Evolutionary conservation across 2,329 filamentous ascomycete species (phyloP), one percentile per base, ranked within the genome.

Genomic region (Botrytis tulipae): DNA sequence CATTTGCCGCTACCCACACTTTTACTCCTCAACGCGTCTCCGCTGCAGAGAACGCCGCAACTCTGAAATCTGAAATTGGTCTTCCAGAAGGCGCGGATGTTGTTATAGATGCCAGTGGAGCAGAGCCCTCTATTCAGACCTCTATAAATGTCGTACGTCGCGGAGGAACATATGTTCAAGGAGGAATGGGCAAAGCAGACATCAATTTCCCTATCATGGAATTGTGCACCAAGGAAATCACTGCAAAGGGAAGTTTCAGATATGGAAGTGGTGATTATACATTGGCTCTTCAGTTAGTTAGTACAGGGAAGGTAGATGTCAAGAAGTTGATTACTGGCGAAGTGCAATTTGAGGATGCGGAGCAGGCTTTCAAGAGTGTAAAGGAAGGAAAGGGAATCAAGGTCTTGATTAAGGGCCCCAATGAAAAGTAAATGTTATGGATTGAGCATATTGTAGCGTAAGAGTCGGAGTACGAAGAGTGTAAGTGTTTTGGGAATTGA

Each of bases 161-260:
- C 65, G 93, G 93, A 73, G 93, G 93, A 46, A 91, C 88, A 25
- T 95, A 93, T 79, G 91, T 97, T 14, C 94, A 97, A 84, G 93
- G 91, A 74, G 95, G 95, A 72, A 97, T 98, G 94, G 95, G 95
- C 80, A 92, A 92, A 81, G 83, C 90, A 57, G 93, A 97, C 80
- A 95, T 98, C 82, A 92, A 84, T 14, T 97, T 98, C 85, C 95
- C 95, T 70, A 97, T 98, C 82, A 93, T 95, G 88, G 92, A 93
- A 8, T 86, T 97, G 80, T 97, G 94, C 82, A 87, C 91, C 69
- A 98, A 98, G 85, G 95, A 98, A 85, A 86, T 97, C 70, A 97
- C 91, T 18, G 87, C 93, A 65, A 93, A 92, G 81, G 95, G 95
- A 35, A 95, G 91, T 76, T 98, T 98, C 87, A 89, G 95, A 57